Conservation (phyloP, 441 rosid genomes). For the Capsella rubella region DNA sequence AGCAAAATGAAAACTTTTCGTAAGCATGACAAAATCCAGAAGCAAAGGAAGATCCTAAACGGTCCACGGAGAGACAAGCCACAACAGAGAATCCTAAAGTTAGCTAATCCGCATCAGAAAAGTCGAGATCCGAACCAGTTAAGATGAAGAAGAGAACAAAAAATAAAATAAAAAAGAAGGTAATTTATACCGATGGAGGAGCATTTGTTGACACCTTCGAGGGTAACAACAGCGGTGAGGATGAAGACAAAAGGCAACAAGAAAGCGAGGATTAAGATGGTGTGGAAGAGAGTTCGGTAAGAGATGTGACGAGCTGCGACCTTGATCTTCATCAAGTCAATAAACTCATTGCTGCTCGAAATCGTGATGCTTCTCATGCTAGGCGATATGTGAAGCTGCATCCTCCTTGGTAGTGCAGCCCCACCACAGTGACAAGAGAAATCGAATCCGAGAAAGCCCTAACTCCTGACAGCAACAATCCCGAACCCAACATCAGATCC, state of each 20-base stretch:
- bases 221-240: conserved; percentile 96
- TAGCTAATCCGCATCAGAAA: conserved; percentile 19
- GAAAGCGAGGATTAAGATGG: conserved; percentile 96
- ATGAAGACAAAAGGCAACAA: conserved; percentile 98
- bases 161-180: neutral
- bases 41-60: conserved; percentile 21
- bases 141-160: neutral
- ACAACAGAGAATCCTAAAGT: neutral
- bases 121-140: conserved; percentile 48
- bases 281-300: conserved; percentile 93
- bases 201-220: conserved; percentile 99
- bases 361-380: conserved; percentile 99
- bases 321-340: conserved; percentile 99
- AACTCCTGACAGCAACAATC: conserved; percentile 44
- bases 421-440: conserved; percentile 48
- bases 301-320: conserved; percentile 99
- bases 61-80: neutral
- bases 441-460: conserved; percentile 36
- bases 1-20: neutral
- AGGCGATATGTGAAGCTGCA: conserved; percentile 99
- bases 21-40: conserved; percentile 16
- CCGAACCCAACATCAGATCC: conserved; percentile 79
- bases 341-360: conserved; percentile 90
- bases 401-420: conserved; percentile 82
- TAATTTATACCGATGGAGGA: conserved; percentile 85